These are phyloP conservation scores for Phytophthora ramorum DNA, from an alignment of 352 stramenopile genomes.

Conservation along the genomic window DNA sequence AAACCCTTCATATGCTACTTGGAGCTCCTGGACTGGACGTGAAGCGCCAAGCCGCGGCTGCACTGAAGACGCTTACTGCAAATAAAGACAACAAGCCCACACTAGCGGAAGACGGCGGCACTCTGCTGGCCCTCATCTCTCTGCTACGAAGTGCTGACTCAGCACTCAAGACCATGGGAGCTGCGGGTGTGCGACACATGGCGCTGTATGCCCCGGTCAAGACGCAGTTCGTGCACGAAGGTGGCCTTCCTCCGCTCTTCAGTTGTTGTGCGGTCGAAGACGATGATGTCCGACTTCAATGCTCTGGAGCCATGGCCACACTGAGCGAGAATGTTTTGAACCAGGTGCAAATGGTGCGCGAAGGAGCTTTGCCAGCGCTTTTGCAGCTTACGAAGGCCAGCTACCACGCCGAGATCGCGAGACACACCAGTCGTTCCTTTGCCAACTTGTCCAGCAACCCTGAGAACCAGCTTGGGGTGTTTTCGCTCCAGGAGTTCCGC, in stretches of 20 bases:
- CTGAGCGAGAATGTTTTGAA: constrained; percentile 93
- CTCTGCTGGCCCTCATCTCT: constrained; percentile 82
- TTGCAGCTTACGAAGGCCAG: constrained; percentile 68
- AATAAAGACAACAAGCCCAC: constrained; percentile 92
- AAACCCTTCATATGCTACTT: constrained; percentile 77
- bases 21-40: constrained; percentile 76
- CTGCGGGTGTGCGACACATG: constrained; percentile 90
- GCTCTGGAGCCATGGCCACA: constrained; percentile 89
- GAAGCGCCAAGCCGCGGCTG: constrained; percentile 89
- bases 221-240: constrained; percentile 72
- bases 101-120: constrained; percentile 87
- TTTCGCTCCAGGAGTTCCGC: constrained; percentile 80
- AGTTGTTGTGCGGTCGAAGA: constrained; percentile 61
- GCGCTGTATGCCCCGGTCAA: constrained; percentile 80
- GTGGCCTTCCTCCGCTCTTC: constrained; percentile 70
- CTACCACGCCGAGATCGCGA: constrained; percentile 80
- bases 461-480: constrained; percentile 92
- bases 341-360: constrained; percentile 87
- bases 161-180: constrained; percentile 87
- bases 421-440: constrained; percentile 91
- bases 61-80: constrained; percentile 92
- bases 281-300: constrained; percentile 91
- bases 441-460: constrained; percentile 93
- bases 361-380: constrained; percentile 77
- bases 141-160: constrained; percentile 82